Evolutionary conservation across 139 green algal species (phyloP).

Genomic region (Dunaliella primolecta): DNA sequence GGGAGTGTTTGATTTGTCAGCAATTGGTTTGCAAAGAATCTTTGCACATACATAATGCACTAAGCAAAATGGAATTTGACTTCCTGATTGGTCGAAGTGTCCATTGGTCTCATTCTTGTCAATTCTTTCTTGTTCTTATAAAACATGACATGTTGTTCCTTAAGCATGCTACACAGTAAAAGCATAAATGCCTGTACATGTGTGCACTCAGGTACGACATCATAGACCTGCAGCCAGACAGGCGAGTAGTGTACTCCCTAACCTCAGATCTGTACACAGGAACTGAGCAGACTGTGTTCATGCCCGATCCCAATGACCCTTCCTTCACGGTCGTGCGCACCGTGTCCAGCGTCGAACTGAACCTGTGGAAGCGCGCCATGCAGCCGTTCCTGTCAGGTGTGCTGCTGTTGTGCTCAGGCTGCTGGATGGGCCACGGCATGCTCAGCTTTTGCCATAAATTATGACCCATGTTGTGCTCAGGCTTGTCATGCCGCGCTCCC

Average conservation of each 20-base stretch:
- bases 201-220: constrained; percentile 18
- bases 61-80: too few species aligned
- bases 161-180: too few species aligned
- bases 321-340: constrained; percentile 24
- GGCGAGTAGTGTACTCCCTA: constrained; percentile 8
- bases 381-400: constrained; percentile 17
- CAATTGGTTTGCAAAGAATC: too few species aligned
- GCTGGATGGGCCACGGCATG: not conserved
- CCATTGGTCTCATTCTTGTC: too few species aligned
- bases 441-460: not conserved
- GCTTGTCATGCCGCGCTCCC: not conserved
- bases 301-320: constrained; percentile 24
- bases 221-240: constrained; percentile 15
- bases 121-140: too few species aligned
- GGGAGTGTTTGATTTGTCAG: too few species aligned
- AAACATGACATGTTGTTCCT: too few species aligned
- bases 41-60: too few species aligned
- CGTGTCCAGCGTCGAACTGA: constrained; percentile 17
- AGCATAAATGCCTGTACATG: too few species aligned
- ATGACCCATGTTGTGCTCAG: not conserved
- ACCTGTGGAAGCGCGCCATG: constrained; percentile 4
- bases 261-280: constrained; percentile 11
- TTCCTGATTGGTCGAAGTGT: too few species aligned
- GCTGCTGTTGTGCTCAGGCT: not conserved
- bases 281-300: constrained; percentile 28